Evolutionary conservation across 2,329 filamentous ascomycete species (phyloP), one percentile per base, ranked within the genome.

Genomic region (Epichloe gansuensis): DNA sequence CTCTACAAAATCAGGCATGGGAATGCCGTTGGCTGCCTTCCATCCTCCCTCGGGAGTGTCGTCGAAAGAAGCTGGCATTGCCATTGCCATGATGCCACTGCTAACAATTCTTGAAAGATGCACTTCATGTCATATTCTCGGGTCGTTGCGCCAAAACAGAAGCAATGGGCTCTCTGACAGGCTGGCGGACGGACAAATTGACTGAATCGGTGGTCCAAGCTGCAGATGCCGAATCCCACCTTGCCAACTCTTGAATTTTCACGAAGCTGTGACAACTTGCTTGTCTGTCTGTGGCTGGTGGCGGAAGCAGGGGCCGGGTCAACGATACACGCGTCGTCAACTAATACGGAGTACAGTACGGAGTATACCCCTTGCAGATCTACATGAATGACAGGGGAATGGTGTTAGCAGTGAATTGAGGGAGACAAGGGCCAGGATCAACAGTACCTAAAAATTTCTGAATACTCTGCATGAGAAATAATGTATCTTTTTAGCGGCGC

Each of bases 1-100:
- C 53, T 67, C 65, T 50, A 67, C 60, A 61, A 64, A 66, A 52
- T 66, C 63, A 12, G 65, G 65, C 57, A 66, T 61, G 42, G 62
- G 61, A 57, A 61, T 61, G 12, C 58, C 59, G n/a, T 56, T 54
- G 28, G 56, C 54, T 2, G 59, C 60, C 49, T 60, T 60, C 60
- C 60, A 61, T 39, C 60, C 60, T 25, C 58, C 59, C 51, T 58
- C 53, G 7, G 58, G 60, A 11, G 52, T 46, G 41, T 58, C 57
- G 43, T 54, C 55, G 21, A 58, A 41, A 28, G 47, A 25, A 28
- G 37, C 7, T 37, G 46, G 49, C 25, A 3, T 31, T n/a, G 21
- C 46, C 25, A 3, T 31, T n/a, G 21, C 46, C 51, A 49, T 49
- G 46, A 17, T 46, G 41, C 15, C 25, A 12, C 2, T 15, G n/a